These are phyloP conservation scores for Penicillium sp. DNA, from an alignment of 2,329 filamentous ascomycete genomes.

Conservation along the genomic window DNA sequence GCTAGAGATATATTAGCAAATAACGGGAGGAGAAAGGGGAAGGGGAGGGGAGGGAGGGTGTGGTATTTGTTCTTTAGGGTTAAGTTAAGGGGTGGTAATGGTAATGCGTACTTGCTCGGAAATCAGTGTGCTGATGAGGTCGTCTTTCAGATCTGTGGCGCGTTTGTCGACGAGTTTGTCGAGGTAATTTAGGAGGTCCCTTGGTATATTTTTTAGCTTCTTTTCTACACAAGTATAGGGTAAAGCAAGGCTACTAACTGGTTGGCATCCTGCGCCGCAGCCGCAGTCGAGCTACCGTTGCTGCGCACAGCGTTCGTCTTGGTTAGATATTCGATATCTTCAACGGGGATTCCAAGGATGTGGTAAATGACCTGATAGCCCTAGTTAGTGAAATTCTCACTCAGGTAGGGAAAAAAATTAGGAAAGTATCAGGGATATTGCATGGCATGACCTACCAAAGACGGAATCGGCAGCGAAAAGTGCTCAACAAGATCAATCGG, in stretches of 20 bases:
- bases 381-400: background rate
- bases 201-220: background rate
- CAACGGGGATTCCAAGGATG: conserved; percentile 1
- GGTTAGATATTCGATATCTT: conserved; percentile 1
- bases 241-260: background rate
- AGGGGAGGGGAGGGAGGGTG: background rate
- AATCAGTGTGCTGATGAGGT: conserved; percentile 2
- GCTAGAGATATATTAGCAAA: background rate
- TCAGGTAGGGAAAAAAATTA: background rate
- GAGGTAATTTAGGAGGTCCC: background rate
- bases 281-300: conserved; percentile 10
- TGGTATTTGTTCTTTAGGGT: too few relatives aligned
- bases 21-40: background rate
- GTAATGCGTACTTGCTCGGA: background rate
- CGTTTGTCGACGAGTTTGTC: conserved; percentile 1
- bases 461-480: conserved; percentile 3
- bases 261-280: conserved; percentile 9
- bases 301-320: background rate
- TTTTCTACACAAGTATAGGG: background rate
- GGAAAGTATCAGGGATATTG: too few relatives aligned
- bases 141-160: background rate
- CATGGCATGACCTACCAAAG: background rate
- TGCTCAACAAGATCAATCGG: background rate
- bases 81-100: too few relatives aligned
- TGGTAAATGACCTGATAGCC: conserved; percentile 2